A percentile compares a stretch with the other conserved stretches of the same genome.
These are phyloP conservation scores for Lachnellula hyalina DNA, from an alignment of 2,329 filamentous ascomycete genomes.

Conservation along the genomic window DNA sequence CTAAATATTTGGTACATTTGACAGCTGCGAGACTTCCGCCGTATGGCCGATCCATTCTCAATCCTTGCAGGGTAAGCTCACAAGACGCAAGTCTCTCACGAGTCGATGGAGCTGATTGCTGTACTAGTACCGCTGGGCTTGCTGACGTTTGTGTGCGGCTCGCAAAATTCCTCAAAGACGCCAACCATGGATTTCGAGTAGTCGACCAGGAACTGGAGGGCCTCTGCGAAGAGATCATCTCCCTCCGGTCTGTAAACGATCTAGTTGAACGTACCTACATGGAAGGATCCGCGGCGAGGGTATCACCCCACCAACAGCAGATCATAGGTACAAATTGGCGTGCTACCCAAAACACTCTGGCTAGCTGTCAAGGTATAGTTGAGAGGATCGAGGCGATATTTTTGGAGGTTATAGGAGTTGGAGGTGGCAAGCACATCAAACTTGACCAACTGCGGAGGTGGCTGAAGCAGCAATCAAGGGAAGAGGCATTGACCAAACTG, in stretches of 20 bases:
- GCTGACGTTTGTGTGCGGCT: slow-evolving; percentile 7
- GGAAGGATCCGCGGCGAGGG: neutral
- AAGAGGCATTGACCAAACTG: slow-evolving; percentile 3
- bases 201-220: slow-evolving; percentile 7
- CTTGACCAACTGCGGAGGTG: slow-evolving; percentile 7
- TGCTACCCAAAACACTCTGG: slow-evolving; percentile 1
- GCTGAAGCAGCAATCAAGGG: slow-evolving; percentile 9
- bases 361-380: neutral
- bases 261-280: neutral
- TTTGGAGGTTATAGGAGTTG: slow-evolving; percentile 1
- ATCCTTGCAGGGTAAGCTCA: slow-evolving; percentile 3
- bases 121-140: too few relatives aligned
- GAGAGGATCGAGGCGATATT: slow-evolving; percentile 6
- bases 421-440: slow-evolving; percentile 5
- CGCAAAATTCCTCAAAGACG: slow-evolving; percentile 6
- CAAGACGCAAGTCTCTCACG: too few relatives aligned
- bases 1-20: neutral
- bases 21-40: neutral
- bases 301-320: neutral
- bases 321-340: slow-evolving; percentile 7
- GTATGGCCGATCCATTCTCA: slow-evolving; percentile 10
- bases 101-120: too few relatives aligned
- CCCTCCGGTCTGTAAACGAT: slow-evolving; percentile 5
- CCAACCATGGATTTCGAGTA: slow-evolving; percentile 4
- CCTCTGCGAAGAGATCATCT: slow-evolving; percentile 6